phyloP scores from a whole-genome alignment of 2,329 filamentous ascomycete genomes.

The Fusarium irregulare region DNA sequence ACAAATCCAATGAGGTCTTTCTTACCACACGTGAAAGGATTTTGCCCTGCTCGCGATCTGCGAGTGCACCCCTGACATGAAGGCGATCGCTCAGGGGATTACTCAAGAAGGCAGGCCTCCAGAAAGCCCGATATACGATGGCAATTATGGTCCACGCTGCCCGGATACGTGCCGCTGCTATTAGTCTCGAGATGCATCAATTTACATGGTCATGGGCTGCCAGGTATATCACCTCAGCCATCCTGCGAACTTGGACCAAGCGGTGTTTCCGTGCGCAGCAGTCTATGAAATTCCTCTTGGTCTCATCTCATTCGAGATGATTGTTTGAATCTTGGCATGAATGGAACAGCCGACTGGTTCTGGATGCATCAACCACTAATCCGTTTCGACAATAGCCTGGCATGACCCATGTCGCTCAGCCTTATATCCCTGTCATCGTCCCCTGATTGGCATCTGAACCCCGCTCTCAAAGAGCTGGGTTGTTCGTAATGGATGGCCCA shows the following conservation, averaged over 20 bases:
- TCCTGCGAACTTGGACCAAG: slow-evolving; percentile 11
- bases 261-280: slow-evolving; percentile 8
- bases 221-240: slow-evolving; percentile 15
- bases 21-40: slow-evolving; percentile 14
- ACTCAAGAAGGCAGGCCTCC: slow-evolving; percentile 25
- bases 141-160: slow-evolving; percentile 21
- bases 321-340: slow-evolving; percentile 41
- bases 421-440: slow-evolving; percentile 37
- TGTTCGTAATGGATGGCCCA: slow-evolving; percentile 32
- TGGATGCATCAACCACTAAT: slow-evolving; percentile 36
- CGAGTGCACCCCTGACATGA: slow-evolving; percentile 24
- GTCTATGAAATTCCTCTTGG: slow-evolving; percentile 19
- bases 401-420: slow-evolving; percentile 32
- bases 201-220: slow-evolving; percentile 8
- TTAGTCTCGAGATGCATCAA: slow-evolving; percentile 26
- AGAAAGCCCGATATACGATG: slow-evolving; percentile 23
- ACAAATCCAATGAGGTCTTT: slow-evolving; percentile 24
- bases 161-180: slow-evolving; percentile 26
- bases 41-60: slow-evolving; percentile 33
- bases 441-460: slow-evolving; percentile 44
- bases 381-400: slow-evolving; percentile 40
- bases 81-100: slow-evolving; percentile 39
- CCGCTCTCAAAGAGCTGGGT: slow-evolving; percentile 29
- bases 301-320: slow-evolving; percentile 36
- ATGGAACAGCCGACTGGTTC: slow-evolving; percentile 40